Base-by-base conservation (phyloP, 2,329 filamentous ascomycete genomes). In the Sphaerulina populicola region DNA sequence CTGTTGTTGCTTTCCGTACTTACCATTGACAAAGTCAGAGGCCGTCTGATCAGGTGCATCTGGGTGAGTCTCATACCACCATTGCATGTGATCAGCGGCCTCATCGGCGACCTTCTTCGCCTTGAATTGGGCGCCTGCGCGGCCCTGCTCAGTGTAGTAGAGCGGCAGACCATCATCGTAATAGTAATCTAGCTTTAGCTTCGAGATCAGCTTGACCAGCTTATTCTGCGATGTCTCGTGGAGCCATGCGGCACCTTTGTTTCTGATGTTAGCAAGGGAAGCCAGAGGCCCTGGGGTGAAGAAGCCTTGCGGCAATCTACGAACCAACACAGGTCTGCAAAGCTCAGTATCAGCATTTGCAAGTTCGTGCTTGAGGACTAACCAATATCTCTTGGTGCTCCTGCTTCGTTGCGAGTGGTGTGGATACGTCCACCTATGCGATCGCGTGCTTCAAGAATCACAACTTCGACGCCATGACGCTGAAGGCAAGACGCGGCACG, bases 221-320 rank as follows among this genome's bases (percentile, higher is more conserved):
- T 67, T 69, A 57, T 72, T 72, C 61, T 72, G 70, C 40, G 67
- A 69, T 29, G 70, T 72, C 64, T 72, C 70, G 60, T 72, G 70
- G 65, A 72, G 69, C 70, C 70, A 72, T 50, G 70, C 70, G 48
- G 70, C 70, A 44, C 70, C 70, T 72, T 45, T 18, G 14, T 11
- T 29, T 44, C 40, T 27, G 36, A 45, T 47, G 50, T 58, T 44
- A 60, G 57, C 55, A 55, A 49, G 46, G 52, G 47, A 52, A 52
- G 49, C 27, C 36, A 44, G 11, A 36, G 55, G 49, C 57, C 59
- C 57, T 57, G 59, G 57, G 57, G 57, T 58, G 59, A 56, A 53
- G 57, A 55, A 57, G 58, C 54, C 52, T 52, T 58, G 33, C 54
- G 51, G 57, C 57, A 50, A 51, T 56, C 59, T 59, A 54, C 59